Base-by-base conservation (phyloP, 306 rosid species). In the Ormosia emarginata region DNA sequence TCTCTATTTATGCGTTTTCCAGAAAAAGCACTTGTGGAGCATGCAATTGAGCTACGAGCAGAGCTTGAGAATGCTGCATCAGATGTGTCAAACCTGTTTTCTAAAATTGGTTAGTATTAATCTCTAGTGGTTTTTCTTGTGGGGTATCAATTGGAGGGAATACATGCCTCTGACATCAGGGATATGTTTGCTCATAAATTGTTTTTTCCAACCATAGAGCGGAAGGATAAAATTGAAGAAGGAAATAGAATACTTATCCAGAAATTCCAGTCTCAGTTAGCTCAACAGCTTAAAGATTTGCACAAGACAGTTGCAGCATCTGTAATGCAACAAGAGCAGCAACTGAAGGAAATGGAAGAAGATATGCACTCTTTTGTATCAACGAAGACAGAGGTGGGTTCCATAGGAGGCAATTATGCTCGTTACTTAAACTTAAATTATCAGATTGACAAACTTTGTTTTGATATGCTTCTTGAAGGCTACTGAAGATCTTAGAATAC, bases 61-160 rank as follows among this genome's bases (percentile, higher is more conserved):
- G 99, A 96, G 92, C 92, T 96, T 7, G 98, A 96, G 87, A 91
- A 91, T 87, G 99, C 97, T 56, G 97, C 97, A 71, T 92, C 98
- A 11, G 98, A 92, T 88, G 97, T 94, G 74, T 85, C 97, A 46
- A 87, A 88, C 82, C 86, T 96, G 82, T 96, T 96, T 81, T 81
- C 92, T 66, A 96, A 96, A 90, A 96, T 96, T 76, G 99, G 99
- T 96, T 75, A 74, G 95, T 84, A 57, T 71, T 24, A 72, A 30
- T 78, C 81, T 65, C 78, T 58, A 47, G 36, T 74, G 13, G 13
- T 67, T 72, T 46, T 78, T 74, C 66, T 53, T 56, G 11, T 39
- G 24, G 37, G 53, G 15, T 41, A 18, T 17, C 72, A 18, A 7
- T 71, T 50, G 10, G 79, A 84, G 29, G 56, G 74, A 75, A 9